Conservation (phyloP, 208 protist species). For the Vickermania ingenoplastis region DNA sequence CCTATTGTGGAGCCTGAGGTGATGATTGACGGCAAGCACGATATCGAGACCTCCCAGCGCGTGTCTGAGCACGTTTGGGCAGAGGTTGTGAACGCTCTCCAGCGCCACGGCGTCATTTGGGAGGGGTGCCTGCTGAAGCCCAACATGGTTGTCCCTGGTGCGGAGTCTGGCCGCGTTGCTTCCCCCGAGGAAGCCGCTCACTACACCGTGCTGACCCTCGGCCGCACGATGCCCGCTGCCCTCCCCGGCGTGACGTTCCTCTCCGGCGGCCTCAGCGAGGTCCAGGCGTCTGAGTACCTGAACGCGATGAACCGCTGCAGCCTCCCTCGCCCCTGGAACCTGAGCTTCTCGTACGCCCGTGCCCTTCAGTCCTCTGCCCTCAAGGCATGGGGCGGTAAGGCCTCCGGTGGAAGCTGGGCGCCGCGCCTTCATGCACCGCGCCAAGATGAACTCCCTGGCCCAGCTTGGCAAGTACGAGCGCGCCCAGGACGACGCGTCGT, state of each 20-base stretch:
- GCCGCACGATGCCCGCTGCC: constrained; percentile 90
- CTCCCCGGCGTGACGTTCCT: constrained; percentile 93
- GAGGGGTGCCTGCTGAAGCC: constrained; percentile 96
- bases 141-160: constrained; percentile 94
- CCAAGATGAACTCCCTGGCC: constrained; percentile 73
- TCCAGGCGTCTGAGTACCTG: constrained; percentile 93
- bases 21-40: constrained; percentile 94
- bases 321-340: constrained; percentile 69
- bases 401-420: constrained; percentile 32
- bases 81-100: constrained; percentile 68
- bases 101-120: constrained; percentile 91
- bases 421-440: constrained; percentile 69
- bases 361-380: constrained; percentile 90
- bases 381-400: constrained; percentile 91
- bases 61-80: constrained; percentile 83
- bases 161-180: constrained; percentile 47
- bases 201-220: constrained; percentile 85
- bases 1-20: constrained; percentile 97
- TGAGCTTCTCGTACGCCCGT: constrained; percentile 94
- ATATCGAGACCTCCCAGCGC: constrained; percentile 74
- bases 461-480: constrained; percentile 73
- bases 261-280: constrained; percentile 94
- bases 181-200: constrained; percentile 78
- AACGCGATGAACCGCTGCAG: constrained; percentile 90
- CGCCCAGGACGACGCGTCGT: constrained; percentile 54